These are phyloP conservation scores for Nakaseomyces uthaithaninus DNA, from an alignment of 1,139 yeast genomes.

Conservation along the genomic window DNA sequence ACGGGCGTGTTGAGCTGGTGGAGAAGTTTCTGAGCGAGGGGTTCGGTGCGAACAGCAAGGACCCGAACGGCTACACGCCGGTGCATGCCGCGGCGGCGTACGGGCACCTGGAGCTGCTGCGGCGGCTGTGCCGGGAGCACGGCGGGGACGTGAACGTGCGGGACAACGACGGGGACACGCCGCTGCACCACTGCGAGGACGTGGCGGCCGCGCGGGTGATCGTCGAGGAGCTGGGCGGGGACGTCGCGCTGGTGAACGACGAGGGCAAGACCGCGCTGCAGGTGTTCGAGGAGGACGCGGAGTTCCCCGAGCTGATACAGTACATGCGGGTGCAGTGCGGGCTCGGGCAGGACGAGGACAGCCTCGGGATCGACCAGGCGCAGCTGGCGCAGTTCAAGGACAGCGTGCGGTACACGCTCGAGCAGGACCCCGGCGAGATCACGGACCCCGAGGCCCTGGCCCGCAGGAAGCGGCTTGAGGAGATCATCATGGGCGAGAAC, in stretches of 20 bases:
- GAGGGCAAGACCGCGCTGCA: constrained; percentile 68
- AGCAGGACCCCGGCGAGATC: constrained; percentile 37
- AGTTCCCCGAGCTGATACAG: constrained; percentile 66
- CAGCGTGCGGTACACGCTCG: constrained; percentile 50
- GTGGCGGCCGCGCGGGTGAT: constrained; percentile 53
- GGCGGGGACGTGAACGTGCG: constrained; percentile 78
- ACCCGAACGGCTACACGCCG: constrained; percentile 91
- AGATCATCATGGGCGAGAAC: constrained; percentile 65
- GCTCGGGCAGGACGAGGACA: constrained; percentile 43
- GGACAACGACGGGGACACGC: constrained; percentile 92
- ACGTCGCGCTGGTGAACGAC: constrained; percentile 50
- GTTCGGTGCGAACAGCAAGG: constrained; percentile 62
- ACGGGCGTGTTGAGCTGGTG: constrained; percentile 58
- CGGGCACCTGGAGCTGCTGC: constrained; percentile 64
- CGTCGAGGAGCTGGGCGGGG: constrained; percentile 60
- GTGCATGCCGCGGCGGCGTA: constrained; percentile 95
- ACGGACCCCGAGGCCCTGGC: constrained; percentile 42
- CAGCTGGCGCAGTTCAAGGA: constrained; percentile 35
- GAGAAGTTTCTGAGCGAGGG: constrained; percentile 41
- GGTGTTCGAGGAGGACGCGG: constrained; percentile 75
- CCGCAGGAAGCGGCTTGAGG: constrained; percentile 57
- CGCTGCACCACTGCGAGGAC: constrained; percentile 84
- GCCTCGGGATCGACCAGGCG: constrained; percentile 41
- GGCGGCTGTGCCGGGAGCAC: constrained; percentile 42
- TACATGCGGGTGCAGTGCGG: constrained; percentile 49